Evolutionary conservation across 2,329 filamentous ascomycete species (phyloP).

Genomic region (Thermochaetoides dissita): DNA sequence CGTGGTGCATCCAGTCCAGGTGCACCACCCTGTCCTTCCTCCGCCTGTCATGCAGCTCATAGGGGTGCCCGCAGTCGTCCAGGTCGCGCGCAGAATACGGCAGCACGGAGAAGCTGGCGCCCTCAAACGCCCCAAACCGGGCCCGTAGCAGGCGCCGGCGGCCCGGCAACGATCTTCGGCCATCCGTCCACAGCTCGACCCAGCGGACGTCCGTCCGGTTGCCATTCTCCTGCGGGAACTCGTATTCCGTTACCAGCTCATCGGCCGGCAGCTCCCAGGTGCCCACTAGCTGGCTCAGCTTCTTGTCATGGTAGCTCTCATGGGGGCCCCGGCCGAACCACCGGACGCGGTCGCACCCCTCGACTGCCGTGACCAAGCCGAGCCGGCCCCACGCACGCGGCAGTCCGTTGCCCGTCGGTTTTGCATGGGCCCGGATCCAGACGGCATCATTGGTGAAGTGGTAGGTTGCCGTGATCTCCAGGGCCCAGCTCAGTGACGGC

Average conservation of each 20-base stretch:
- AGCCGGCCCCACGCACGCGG: neutral
- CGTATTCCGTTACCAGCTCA: slow-evolving; percentile 43
- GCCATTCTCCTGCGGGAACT: slow-evolving; percentile 54
- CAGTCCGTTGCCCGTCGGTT: neutral
- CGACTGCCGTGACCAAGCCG: neutral
- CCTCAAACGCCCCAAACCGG: slow-evolving; percentile 30
- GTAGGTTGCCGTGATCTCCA: neutral
- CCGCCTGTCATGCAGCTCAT: slow-evolving; percentile 38
- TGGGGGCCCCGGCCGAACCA: slow-evolving; percentile 53
- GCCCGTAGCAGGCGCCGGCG: slow-evolving; percentile 25
- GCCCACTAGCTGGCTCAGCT: slow-evolving; percentile 36
- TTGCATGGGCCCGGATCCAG: neutral
- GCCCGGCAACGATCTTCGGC: too few relatives aligned
- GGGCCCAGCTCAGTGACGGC: slow-evolving; percentile 20
- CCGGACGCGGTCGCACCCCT: too few relatives aligned
- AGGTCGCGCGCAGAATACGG: slow-evolving; percentile 42
- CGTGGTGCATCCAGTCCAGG: slow-evolving; percentile 49
- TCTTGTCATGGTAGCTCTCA: slow-evolving; percentile 52
- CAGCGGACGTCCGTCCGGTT: slow-evolving; percentile 49
- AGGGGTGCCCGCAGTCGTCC: slow-evolving; percentile 42
- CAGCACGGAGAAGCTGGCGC: slow-evolving; percentile 41
- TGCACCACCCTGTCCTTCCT: slow-evolving; percentile 40
- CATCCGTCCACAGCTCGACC: slow-evolving; percentile 21
- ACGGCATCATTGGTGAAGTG: neutral
- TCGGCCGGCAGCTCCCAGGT: slow-evolving; percentile 31